Evolutionary conservation across 176 grass and related monocot species (phyloP).

Genomic region (Oryza meyeriana): DNA sequence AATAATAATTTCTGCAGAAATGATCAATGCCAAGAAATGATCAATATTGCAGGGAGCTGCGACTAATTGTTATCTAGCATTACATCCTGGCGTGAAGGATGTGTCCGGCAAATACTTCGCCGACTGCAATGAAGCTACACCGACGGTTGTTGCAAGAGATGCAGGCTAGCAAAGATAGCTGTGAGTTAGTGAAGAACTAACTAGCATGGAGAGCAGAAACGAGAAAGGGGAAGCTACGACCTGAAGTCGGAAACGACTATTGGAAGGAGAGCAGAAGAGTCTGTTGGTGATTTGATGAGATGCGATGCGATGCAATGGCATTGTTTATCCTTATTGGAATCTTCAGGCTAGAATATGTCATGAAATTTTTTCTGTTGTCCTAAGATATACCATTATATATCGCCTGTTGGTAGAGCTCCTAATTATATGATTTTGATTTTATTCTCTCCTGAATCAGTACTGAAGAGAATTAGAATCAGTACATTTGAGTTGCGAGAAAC

Average conservation of each 20-base stretch:
- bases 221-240: background rate
- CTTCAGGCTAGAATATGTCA: too few species aligned
- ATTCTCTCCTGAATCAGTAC: too few species aligned
- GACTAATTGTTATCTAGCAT: constrained; percentile 6
- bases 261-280: background rate
- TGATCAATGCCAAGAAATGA: background rate
- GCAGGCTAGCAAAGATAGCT: constrained; percentile 37
- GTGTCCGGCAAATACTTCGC: constrained; percentile 54
- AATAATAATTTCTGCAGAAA: background rate
- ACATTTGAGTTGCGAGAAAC: too few species aligned
- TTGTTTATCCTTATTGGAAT: too few species aligned
- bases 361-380: too few species aligned
- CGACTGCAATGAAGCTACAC: constrained; percentile 38
- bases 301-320: too few species aligned
- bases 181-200: constrained; percentile 22
- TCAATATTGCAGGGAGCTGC: constrained; percentile 49
- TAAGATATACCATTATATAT: too few species aligned
- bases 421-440: too few species aligned
- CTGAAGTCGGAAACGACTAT: background rate
- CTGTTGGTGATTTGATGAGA: too few species aligned
- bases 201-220: background rate
- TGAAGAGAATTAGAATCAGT: too few species aligned
- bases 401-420: too few species aligned
- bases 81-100: constrained; percentile 46
- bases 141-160: constrained; percentile 42